Conservation (phyloP, 169 alveolate genomes). For the Plasmodium gaboni region DNA sequence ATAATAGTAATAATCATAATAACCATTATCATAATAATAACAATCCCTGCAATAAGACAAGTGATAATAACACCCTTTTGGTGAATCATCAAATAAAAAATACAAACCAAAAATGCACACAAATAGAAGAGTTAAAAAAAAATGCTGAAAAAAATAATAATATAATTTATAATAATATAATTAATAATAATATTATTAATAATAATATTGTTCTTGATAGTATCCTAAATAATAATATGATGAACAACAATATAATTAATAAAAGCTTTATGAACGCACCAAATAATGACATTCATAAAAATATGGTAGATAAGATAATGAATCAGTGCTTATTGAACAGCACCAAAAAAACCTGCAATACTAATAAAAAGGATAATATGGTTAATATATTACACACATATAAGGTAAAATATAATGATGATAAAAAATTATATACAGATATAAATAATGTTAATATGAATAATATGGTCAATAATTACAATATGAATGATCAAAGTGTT, state of each 20-base stretch:
- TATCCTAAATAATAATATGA: conserved; percentile 14
- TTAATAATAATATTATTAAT: conserved; percentile 27
- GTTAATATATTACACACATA: too few relatives aligned
- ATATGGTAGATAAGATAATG: neutral
- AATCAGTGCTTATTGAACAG: conserved; percentile 18
- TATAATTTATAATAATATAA: conserved; percentile 19
- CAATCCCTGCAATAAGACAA: neutral
- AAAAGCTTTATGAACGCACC: conserved; percentile 3
- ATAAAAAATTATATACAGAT: too few relatives aligned
- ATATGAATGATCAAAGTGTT: too few relatives aligned
- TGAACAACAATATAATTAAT: conserved; percentile 11
- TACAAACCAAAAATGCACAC: too few relatives aligned
- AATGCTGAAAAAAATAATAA: conserved; percentile 2
- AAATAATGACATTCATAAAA: conserved; percentile 1
- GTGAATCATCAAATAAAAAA: too few relatives aligned
- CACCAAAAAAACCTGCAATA: neutral
- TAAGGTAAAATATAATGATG: too few relatives aligned
- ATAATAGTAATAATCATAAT: neutral
- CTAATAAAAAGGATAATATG: too few relatives aligned
- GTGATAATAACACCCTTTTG: neutral
- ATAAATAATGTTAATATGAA: too few relatives aligned
- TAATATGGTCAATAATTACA: too few relatives aligned
- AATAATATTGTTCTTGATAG: conserved; percentile 24
- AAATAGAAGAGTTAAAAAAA: too few relatives aligned
- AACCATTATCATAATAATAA: neutral